Evolutionary conservation across 2,329 filamentous ascomycete species (phyloP), one percentile per base, ranked within the genome.

Genomic region (Calycina herbarum): DNA sequence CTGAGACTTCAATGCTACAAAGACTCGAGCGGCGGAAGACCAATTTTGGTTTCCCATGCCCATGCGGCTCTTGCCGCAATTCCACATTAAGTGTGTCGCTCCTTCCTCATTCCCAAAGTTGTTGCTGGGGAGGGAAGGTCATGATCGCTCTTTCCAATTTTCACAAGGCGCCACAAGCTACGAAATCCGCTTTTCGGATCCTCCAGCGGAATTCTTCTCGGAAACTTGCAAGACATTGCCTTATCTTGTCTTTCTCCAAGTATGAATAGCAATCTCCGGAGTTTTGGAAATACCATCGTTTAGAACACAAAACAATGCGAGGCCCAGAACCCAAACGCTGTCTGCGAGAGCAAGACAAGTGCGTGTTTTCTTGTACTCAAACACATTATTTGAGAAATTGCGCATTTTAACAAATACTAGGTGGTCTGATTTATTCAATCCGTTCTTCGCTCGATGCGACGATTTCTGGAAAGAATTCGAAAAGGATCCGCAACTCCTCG

Each of bases 311-410:
- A 51, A 27, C 4, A 1, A 51, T 51, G 45, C n/a, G 6, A 27
- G 20, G 20, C 7, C 20, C 3, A 5, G n/a, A 51, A 7, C 45
- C 17, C 45, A 20, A 24, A 11, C 8, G n/a, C 7, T 20, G 20
- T 2, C n/a, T 11, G 27, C 45, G 45, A 51, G 10, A 24, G 20
- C 45, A 51, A 51, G 45, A 51, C n/a, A 51, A 24, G 45, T 51
- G 6, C 20, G 45, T 4, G 7, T 20, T 48, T 8, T 20, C n/a
- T 48, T 15, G 5, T 7, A 10, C 17, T 5, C 42, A 48, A 7
- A 5, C 15, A 48, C 2, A n/a, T 20, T 48, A 15, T 15, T 24
- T n/a, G n/a, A 7, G n/a, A 20, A n/a, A n/a, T 97, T 33, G 33
- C 33, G 8, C 33, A 20, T 20, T 20, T 20, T 20, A 20, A 20